Evolutionary conservation across 352 stramenopile species (phyloP).

Genomic region (Phytophthora citrophthora): DNA sequence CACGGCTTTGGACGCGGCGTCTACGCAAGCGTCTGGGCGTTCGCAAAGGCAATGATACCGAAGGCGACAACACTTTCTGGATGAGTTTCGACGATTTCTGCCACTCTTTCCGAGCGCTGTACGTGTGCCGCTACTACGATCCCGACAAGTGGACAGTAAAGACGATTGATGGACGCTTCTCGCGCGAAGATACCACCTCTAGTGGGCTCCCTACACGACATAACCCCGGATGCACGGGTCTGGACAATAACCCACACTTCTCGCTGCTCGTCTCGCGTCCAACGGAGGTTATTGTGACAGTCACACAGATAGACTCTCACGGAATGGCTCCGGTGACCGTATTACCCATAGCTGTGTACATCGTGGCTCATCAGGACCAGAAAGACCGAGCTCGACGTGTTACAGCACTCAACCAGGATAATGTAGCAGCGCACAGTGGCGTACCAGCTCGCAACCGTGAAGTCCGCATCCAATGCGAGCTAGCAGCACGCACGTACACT

Average conservation of each 20-base stretch:
- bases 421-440: conserved; percentile 85
- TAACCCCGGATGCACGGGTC: conserved; percentile 69
- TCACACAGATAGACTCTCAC: conserved; percentile 81
- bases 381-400: conserved; percentile 71
- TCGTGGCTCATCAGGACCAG: conserved; percentile 56
- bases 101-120: conserved; percentile 90
- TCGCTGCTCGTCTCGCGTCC: conserved; percentile 72
- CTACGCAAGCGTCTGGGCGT: conserved; percentile 82
- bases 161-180: conserved; percentile 61
- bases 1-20: conserved; percentile 90
- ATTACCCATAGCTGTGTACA: conserved; percentile 72
- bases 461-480: conserved; percentile 73
- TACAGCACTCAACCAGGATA: conserved; percentile 63
- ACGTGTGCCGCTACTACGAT: conserved; percentile 94
- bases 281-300: conserved; percentile 85
- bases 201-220: conserved; percentile 86
- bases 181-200: conserved; percentile 58
- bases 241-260: conserved; percentile 93
- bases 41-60: conserved; percentile 70
- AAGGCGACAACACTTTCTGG: conserved; percentile 93
- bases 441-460: conserved; percentile 76
- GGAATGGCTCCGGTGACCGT: conserved; percentile 72
- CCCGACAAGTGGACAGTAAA: conserved; percentile 76
- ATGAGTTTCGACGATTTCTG: conserved; percentile 96
- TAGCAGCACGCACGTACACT: conserved; percentile 87